Evolutionary conservation across 768 basidiomycete species (phyloP).

Genomic region (Tricholoma saponaceum): DNA sequence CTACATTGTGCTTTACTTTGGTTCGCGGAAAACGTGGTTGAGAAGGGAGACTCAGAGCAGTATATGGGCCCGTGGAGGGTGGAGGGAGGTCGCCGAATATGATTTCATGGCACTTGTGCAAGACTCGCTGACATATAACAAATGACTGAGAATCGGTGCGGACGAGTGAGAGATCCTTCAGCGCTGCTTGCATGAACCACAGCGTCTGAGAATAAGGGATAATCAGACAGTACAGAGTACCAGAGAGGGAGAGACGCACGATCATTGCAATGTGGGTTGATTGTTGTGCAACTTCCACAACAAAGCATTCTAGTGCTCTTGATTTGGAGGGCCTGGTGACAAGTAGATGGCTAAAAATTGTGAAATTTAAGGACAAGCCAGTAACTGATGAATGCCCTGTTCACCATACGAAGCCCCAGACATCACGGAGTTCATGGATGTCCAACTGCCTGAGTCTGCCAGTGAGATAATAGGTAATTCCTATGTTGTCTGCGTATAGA

Average conservation of each 20-base stretch:
- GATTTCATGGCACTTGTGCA: constrained; percentile 92
- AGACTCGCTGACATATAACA: constrained; percentile 84
- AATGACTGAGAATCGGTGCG: constrained; percentile 74
- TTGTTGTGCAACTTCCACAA: constrained; percentile 81
- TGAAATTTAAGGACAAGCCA: constrained; percentile 15
- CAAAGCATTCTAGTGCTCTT: constrained; percentile 90
- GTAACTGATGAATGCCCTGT: constrained; percentile 11
- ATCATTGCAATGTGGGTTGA: constrained; percentile 96
- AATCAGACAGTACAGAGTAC: constrained; percentile 4
- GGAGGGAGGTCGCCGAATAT: constrained; percentile 87
- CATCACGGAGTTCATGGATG: constrained; percentile 69
- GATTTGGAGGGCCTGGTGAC: constrained; percentile 91
- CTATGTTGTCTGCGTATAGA: constrained; percentile 81
- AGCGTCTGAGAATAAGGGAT: constrained; percentile 58
- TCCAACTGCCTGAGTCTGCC: constrained; percentile 66
- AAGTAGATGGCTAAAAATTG: constrained; percentile 73
- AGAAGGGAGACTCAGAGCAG: constrained; percentile 46
- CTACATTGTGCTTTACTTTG: constrained; percentile 69
- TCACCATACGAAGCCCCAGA: constrained; percentile 90
- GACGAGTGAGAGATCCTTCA: constrained; percentile 68
- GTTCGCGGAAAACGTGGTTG: constrained; percentile 46
- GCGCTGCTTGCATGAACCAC: constrained; percentile 98
- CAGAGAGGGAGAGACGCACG: constrained; percentile 47
- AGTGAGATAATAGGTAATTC: constrained; percentile 88
- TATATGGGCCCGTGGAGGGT: constrained; percentile 64